Evolutionary conservation across 2,329 filamentous ascomycete genomes (phyloP), one percentile per base, ranked within the genome.

Genomic region (Aspergillus piperis): DNA sequence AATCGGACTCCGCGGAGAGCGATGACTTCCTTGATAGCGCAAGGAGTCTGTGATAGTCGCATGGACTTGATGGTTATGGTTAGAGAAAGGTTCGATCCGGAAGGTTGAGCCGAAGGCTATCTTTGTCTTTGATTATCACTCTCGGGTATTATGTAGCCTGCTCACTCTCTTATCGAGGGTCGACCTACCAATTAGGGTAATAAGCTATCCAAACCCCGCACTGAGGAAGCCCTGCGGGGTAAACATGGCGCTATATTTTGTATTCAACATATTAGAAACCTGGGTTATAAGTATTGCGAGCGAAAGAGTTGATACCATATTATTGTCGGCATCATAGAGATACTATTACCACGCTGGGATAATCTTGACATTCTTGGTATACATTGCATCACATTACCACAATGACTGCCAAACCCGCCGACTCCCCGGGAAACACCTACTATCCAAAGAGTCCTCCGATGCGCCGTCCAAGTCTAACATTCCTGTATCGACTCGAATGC

Each of bases 401-500:
- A 7, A 53, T 53, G 50, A 27, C 25, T 15, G 8, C n/a, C 2
- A 42, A 23, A 8, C 3, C 36, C 10, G 25, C 42, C 36, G 38
- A 59, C 10, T 70, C 68, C 5, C 68, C 65, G 3, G 67, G 68
- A 3, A 70, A 71, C 50, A 52, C 25, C 8, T 57, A 66, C 39
- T 70, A 66, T 50, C 62, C 63, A 1, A 50, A 65, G 32, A 66
- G 67, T 13, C 67, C 64, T 5, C 58, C 58, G 5, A 70, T 71
- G 68, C 69, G 69, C 8, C 65, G 60, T 42, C 68, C 68, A 3
- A 52, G 53, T 1, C 47, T 70, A 2, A 60, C 59, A 17, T 69
- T 66, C 51, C 57, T 70, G 6, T 70, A 71, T 49, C 63, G 66
- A 19, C 60, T 70, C 0, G 68, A 70, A 60, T 70, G 67, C 42